Evolutionary conservation across 2,329 filamentous ascomycete genomes (phyloP).

Genomic region (Seiridium unicorne): DNA sequence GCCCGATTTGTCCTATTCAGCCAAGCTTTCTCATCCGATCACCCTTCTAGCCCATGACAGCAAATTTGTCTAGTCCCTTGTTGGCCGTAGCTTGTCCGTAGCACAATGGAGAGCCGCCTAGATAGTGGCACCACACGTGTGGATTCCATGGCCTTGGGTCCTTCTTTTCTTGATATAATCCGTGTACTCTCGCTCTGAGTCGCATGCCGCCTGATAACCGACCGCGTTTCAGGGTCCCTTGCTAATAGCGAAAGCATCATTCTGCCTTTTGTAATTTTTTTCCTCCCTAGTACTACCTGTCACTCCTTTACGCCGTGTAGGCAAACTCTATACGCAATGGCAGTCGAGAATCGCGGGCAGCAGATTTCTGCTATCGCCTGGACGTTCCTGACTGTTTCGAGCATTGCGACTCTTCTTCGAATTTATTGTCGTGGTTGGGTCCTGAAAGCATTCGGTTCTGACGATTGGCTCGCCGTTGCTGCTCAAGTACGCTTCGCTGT

Average conservation of each 20-base stretch:
- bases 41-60: background rate
- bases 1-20: background rate
- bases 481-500: conserved; percentile 23
- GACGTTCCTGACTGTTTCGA: conserved; percentile 32
- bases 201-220: too few species aligned
- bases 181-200: too few species aligned
- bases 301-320: background rate
- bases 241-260: background rate
- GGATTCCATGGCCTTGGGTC: too few species aligned
- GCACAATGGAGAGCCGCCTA: too few species aligned
- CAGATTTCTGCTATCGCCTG: conserved; percentile 24
- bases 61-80: background rate
- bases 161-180: too few species aligned
- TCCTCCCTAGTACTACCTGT: background rate
- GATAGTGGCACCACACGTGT: too few species aligned
- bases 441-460: conserved; percentile 27
- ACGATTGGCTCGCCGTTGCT: conserved; percentile 31
- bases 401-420: conserved; percentile 27
- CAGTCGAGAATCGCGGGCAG: conserved; percentile 16
- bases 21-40: background rate
- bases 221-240: background rate
- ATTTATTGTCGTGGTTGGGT: conserved; percentile 30
- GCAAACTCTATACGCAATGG: background rate
- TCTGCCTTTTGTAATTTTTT: background rate
- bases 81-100: too few species aligned